Percentiles rank a stretch among this genome's conserved stretches.
phyloP scores from a whole-genome alignment of 1,284 basidiomycete species.

The Schizophyllum amplum region DNA sequence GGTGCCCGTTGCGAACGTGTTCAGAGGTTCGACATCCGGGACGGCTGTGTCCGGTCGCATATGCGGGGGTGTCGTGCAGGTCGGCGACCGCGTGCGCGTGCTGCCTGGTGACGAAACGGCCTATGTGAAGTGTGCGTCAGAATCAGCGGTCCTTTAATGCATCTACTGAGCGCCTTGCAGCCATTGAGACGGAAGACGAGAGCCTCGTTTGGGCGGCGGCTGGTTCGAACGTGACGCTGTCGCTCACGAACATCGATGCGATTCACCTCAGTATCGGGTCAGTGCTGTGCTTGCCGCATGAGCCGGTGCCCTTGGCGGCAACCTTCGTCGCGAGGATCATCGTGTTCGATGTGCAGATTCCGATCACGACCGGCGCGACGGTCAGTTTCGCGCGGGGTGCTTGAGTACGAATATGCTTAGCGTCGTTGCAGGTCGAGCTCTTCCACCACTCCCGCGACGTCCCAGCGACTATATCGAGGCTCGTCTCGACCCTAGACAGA shows the following conservation, averaged over 20 bases:
- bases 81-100: conserved; percentile 82
- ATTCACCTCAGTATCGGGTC: conserved; percentile 84
- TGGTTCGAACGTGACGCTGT: conserved; percentile 83
- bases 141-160: conserved; percentile 1
- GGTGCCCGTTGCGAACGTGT: conserved; percentile 92
- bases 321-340: conserved; percentile 85
- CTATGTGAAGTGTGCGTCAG: conserved; percentile 64
- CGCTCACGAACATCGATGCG: conserved; percentile 79
- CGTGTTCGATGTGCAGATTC: conserved; percentile 87
- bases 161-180: conserved; percentile 30
- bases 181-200: conserved; percentile 81
- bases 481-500: conserved; percentile 75
- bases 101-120: conserved; percentile 91
- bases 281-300: conserved; percentile 74
- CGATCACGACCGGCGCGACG: conserved; percentile 82
- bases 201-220: conserved; percentile 83
- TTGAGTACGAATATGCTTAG: neutral
- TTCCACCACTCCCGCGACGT: conserved; percentile 94
- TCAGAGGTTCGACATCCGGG: conserved; percentile 81
- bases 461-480: conserved; percentile 78
- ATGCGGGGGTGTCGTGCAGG: conserved; percentile 83
- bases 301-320: conserved; percentile 68
- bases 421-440: conserved; percentile 62
- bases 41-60: conserved; percentile 83
- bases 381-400: conserved; percentile 31